These are phyloP conservation scores for Globisporangium solare DNA, from an alignment of 352 stramenopile genomes.

Conservation along the genomic window DNA sequence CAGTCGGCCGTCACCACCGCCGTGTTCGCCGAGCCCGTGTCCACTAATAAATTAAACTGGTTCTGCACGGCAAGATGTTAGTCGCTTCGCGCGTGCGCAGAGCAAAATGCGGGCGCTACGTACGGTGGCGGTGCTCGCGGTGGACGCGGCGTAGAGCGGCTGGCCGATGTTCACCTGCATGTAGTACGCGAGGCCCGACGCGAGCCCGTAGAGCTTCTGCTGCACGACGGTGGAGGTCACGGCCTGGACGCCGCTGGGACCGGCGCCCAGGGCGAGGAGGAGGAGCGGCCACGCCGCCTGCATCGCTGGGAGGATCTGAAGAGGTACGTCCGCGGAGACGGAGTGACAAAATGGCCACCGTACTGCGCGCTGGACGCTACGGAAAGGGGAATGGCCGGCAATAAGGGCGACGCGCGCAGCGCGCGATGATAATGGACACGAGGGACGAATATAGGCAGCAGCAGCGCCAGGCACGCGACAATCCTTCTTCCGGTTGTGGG, in stretches of 20 bases:
- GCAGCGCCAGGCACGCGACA: neutral
- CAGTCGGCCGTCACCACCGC: constrained; percentile 74
- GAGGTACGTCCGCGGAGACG: no score
- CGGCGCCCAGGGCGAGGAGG: constrained; percentile 2
- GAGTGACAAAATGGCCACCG: no score
- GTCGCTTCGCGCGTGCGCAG: no score
- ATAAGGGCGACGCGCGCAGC: no score
- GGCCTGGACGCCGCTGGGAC: neutral
- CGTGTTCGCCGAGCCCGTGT: constrained; percentile 80
- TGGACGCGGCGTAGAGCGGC: constrained; percentile 31
- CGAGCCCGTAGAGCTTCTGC: constrained; percentile 69
- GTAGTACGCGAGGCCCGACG: constrained; percentile 64
- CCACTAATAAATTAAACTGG: constrained; percentile 65
- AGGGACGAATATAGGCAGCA: constrained; percentile 1
- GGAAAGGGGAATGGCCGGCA: no score
- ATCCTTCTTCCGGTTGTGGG: neutral
- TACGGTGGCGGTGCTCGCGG: constrained; percentile 22
- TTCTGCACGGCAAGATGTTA: constrained; percentile 17
- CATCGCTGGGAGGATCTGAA: neutral
- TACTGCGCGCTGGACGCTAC: no score
- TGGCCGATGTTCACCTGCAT: constrained; percentile 43
- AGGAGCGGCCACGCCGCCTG: neutral
- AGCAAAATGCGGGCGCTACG: neutral
- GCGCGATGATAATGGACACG: neutral
- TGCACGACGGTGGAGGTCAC: constrained; percentile 30